Evolutionary conservation across 805 yeast species (phyloP).

Genomic region (Ogataea pilisensis): DNA sequence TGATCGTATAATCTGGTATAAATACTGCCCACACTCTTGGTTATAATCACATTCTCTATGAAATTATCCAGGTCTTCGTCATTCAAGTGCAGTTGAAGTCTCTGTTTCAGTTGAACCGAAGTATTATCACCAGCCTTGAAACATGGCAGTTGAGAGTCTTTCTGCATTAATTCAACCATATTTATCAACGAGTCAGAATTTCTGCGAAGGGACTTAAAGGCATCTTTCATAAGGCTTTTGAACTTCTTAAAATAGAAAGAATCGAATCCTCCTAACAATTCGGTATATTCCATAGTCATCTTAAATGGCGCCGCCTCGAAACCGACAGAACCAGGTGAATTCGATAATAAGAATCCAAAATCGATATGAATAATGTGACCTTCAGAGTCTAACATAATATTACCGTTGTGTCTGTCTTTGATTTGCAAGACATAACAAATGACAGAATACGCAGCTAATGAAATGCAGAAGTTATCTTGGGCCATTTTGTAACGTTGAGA

Average conservation of each 20-base stretch:
- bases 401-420: slow-evolving; percentile 96
- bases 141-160: slow-evolving; percentile 86
- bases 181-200: slow-evolving; percentile 71
- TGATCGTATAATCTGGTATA: slow-evolving; percentile 94
- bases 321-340: slow-evolving; percentile 95
- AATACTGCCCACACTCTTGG: slow-evolving; percentile 78
- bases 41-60: slow-evolving; percentile 73
- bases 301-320: slow-evolving; percentile 98
- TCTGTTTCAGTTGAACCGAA: slow-evolving; percentile 68
- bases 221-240: slow-evolving; percentile 58
- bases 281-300: slow-evolving; percentile 84
- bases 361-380: slow-evolving; percentile 96
- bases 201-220: slow-evolving; percentile 70
- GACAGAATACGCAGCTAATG: slow-evolving; percentile 89
- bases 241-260: slow-evolving; percentile 59
- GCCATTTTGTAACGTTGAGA: slow-evolving; percentile 62
- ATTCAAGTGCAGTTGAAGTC: slow-evolving; percentile 72
- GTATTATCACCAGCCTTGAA: slow-evolving; percentile 86
- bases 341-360: slow-evolving; percentile 88
- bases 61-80: slow-evolving; percentile 72
- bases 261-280: slow-evolving; percentile 75
- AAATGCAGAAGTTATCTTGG: slow-evolving; percentile 77
- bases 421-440: slow-evolving; percentile 87
- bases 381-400: slow-evolving; percentile 92
- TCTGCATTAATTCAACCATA: slow-evolving; percentile 91